Percentiles rank a stretch among this genome's conserved stretches.
These are phyloP conservation scores for Setaria viridis DNA, from an alignment of 202 grass and related monocot genomes.

Conservation along the genomic window DNA sequence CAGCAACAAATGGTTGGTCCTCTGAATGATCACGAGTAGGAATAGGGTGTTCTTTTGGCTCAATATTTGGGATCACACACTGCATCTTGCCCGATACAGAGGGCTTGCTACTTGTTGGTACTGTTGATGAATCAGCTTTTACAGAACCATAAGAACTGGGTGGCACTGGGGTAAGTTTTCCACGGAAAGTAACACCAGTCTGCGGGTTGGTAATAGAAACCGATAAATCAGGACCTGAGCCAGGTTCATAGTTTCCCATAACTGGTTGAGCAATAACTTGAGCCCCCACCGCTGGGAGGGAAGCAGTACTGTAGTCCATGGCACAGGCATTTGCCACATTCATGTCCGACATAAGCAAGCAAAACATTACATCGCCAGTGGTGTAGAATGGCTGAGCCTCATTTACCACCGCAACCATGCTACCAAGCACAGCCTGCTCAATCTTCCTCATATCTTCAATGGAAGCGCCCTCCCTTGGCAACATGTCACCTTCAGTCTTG, in stretches of 20 bases:
- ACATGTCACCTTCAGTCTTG: slow-evolving; percentile 65
- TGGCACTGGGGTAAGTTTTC: slow-evolving; percentile 48
- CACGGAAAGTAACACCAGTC: slow-evolving; percentile 46
- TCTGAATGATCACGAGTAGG: slow-evolving; percentile 53
- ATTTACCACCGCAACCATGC: slow-evolving; percentile 71
- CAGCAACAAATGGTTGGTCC: slow-evolving; percentile 65
- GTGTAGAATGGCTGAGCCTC: slow-evolving; percentile 85
- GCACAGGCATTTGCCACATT: slow-evolving; percentile 75
- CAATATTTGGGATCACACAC: slow-evolving; percentile 61
- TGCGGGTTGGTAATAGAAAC: slow-evolving; percentile 53
- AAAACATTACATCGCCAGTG: slow-evolving; percentile 84
- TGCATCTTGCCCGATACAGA: slow-evolving; percentile 62
- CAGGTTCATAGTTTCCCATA: slow-evolving; percentile 41
- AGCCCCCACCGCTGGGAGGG: slow-evolving; percentile 46
- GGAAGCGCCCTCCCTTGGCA: slow-evolving; percentile 54
- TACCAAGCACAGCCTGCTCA: slow-evolving; percentile 66
- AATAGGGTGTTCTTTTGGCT: slow-evolving; percentile 58
- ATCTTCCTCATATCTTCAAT: slow-evolving; percentile 74
- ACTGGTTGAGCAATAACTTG: slow-evolving; percentile 51
- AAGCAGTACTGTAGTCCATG: slow-evolving; percentile 57
- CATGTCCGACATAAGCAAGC: slow-evolving; percentile 89
- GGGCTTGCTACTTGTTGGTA: slow-evolving; percentile 49
- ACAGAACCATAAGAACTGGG: slow-evolving; percentile 47
- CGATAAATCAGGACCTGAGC: slow-evolving; percentile 41
- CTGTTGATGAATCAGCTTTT: slow-evolving; percentile 54